phyloP scores from a whole-genome alignment of 2,329 filamentous ascomycete genomes.

The Ascocoryne sarcoides region DNA sequence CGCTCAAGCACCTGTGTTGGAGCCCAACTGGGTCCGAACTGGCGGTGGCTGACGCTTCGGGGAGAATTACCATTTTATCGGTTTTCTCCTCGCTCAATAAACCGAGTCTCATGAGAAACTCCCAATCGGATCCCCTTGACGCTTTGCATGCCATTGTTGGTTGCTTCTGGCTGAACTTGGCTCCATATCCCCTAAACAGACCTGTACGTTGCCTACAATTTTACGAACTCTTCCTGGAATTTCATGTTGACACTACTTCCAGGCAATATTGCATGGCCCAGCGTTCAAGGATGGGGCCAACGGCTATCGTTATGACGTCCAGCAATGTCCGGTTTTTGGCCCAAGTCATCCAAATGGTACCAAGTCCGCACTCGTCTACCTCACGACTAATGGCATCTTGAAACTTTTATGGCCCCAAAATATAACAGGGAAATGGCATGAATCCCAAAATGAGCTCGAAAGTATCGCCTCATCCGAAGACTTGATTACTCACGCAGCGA shows the following conservation, averaged over 20 bases:
- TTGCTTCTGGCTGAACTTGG: constrained; percentile 66
- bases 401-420: constrained; percentile 71
- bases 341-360: constrained; percentile 63
- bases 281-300: constrained; percentile 50
- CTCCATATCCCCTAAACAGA: constrained; percentile 20
- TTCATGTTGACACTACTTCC: background rate
- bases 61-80: constrained; percentile 66
- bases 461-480: constrained; percentile 64
- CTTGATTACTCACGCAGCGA: constrained; percentile 69
- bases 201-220: constrained; percentile 16
- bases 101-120: constrained; percentile 51
- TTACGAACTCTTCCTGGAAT: background rate
- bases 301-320: constrained; percentile 60
- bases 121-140: constrained; percentile 58
- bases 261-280: constrained; percentile 46
- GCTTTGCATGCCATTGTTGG: constrained; percentile 74
- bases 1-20: constrained; percentile 76
- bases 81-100: constrained; percentile 67
- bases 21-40: constrained; percentile 67
- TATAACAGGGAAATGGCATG: constrained; percentile 57
- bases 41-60: constrained; percentile 71
- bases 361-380: constrained; percentile 66
- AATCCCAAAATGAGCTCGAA: constrained; percentile 66
- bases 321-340: constrained; percentile 55
- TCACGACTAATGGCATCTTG: constrained; percentile 66